A percentile compares a stretch with the other conserved stretches of the same genome.
These are phyloP conservation scores for Quercus variabilis DNA, from an alignment of 306 rosid genomes.

Conservation along the genomic window DNA sequence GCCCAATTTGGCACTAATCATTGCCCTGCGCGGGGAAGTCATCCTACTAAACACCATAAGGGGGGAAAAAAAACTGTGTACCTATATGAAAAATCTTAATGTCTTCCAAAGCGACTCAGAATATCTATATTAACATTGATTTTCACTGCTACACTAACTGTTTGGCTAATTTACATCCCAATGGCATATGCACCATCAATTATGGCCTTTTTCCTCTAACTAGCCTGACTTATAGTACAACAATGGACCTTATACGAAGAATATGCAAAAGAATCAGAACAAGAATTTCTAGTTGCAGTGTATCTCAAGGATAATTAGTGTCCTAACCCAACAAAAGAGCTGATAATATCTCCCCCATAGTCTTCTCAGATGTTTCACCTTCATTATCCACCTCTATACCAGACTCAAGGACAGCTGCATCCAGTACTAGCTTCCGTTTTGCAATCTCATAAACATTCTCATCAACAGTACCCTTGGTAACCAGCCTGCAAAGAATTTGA, in stretches of 20 bases:
- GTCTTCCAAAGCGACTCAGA: no score
- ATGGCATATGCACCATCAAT: background rate
- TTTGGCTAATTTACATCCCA: slow-evolving; percentile 15
- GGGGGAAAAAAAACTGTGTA: no score
- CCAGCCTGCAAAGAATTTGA: slow-evolving; percentile 54
- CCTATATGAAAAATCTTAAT: no score
- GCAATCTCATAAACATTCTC: slow-evolving; percentile 97
- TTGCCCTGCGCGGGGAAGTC: no score
- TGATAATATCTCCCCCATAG: slow-evolving; percentile 96
- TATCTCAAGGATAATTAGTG: background rate
- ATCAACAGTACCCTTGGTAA: slow-evolving; percentile 84
- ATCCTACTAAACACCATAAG: no score
- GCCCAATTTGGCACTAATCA: no score
- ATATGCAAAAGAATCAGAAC: background rate
- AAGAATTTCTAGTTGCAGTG: background rate
- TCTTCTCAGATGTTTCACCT: slow-evolving; percentile 79
- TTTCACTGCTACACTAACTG: background rate
- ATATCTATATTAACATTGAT: background rate
- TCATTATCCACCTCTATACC: slow-evolving; percentile 68
- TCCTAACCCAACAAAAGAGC: slow-evolving; percentile 70
- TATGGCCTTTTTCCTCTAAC: background rate
- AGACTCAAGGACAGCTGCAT: slow-evolving; percentile 91
- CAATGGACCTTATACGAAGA: background rate
- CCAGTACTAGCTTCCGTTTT: slow-evolving; percentile 82
- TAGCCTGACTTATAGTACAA: background rate